These are phyloP conservation scores for Rhizopus sp. DNA, from an alignment of 371 early-diverging fungal species.

Conservation along the genomic window DNA sequence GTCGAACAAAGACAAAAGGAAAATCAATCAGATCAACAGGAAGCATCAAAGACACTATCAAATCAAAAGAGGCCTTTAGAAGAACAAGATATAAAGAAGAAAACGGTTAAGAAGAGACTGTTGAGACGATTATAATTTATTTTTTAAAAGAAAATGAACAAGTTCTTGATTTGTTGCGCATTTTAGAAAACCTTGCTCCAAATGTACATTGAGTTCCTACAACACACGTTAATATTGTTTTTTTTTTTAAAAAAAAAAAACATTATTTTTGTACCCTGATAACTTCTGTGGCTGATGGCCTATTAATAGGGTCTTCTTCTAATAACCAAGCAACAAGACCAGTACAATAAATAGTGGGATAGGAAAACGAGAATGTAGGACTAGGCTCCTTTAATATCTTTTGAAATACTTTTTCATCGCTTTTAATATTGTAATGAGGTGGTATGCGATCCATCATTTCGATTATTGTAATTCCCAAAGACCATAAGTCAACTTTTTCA, in stretches of 20 bases:
- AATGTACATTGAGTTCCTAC: slow-evolving; percentile 45
- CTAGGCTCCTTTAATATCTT: slow-evolving; percentile 39
- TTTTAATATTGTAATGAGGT: slow-evolving; percentile 44
- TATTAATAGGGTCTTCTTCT: slow-evolving; percentile 36
- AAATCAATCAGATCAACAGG: slow-evolving; percentile 6
- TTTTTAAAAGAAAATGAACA: slow-evolving; percentile 31
- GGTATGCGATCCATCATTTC: slow-evolving; percentile 62
- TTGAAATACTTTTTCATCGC: slow-evolving; percentile 40
- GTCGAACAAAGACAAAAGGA: slow-evolving; percentile 8
- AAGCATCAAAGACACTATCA: slow-evolving; percentile 4
- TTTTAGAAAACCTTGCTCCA: slow-evolving; percentile 39
- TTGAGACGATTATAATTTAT: slow-evolving; percentile 21
- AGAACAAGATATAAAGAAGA: slow-evolving; percentile 8
- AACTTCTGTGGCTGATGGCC: slow-evolving; percentile 33
- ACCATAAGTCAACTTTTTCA: slow-evolving; percentile 54
- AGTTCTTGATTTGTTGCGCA: slow-evolving; percentile 31
- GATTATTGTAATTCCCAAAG: slow-evolving; percentile 50
- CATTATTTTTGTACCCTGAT: no score
- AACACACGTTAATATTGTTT: no score
- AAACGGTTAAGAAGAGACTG: slow-evolving; percentile 16
- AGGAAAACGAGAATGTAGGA: slow-evolving; percentile 49
- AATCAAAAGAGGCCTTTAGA: slow-evolving; percentile 9
- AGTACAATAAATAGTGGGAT: slow-evolving; percentile 46
- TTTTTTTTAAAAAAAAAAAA: no score
- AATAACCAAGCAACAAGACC: slow-evolving; percentile 55